phyloP scores from a whole-genome alignment of 371 early-diverging fungal genomes.

The Actinomortierella wolfii region DNA sequence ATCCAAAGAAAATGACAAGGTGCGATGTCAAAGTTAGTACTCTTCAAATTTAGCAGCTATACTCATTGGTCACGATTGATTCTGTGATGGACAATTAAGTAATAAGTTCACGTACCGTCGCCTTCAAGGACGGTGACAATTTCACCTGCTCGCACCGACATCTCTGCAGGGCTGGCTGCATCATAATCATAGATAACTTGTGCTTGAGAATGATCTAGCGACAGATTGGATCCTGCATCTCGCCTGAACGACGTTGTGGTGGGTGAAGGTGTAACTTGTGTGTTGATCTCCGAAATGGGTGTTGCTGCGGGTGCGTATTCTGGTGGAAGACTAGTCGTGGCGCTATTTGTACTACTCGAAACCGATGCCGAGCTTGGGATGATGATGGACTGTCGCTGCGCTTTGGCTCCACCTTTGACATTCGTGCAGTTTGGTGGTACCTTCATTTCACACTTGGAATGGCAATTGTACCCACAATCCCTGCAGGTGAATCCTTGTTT shows the following conservation, averaged over 20 bases:
- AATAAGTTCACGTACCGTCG: slow-evolving; percentile 41
- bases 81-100: neutral
- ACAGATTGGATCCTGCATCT: slow-evolving; percentile 17
- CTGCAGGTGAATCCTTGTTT: slow-evolving; percentile 79
- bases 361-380: slow-evolving; percentile 24
- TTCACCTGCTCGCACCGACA: slow-evolving; percentile 56
- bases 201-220: slow-evolving; percentile 35
- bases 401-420: slow-evolving; percentile 60
- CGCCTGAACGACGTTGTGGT: slow-evolving; percentile 2
- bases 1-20: neutral
- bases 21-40: too few species aligned
- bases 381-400: slow-evolving; percentile 51
- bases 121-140: slow-evolving; percentile 49
- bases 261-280: neutral
- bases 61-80: too few species aligned
- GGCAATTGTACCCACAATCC: slow-evolving; percentile 86
- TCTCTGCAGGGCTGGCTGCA: slow-evolving; percentile 49
- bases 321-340: slow-evolving; percentile 18
- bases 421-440: slow-evolving; percentile 77
- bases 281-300: slow-evolving; percentile 30
- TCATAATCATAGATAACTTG: slow-evolving; percentile 61
- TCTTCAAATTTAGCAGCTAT: too few species aligned
- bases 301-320: slow-evolving; percentile 20
- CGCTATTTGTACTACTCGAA: slow-evolving; percentile 18
- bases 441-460: slow-evolving; percentile 87